A percentile compares a stretch with the other conserved stretches of the same genome.
Conservation (phyloP, 257 asterid species). For the Echites panduratus region DNA sequence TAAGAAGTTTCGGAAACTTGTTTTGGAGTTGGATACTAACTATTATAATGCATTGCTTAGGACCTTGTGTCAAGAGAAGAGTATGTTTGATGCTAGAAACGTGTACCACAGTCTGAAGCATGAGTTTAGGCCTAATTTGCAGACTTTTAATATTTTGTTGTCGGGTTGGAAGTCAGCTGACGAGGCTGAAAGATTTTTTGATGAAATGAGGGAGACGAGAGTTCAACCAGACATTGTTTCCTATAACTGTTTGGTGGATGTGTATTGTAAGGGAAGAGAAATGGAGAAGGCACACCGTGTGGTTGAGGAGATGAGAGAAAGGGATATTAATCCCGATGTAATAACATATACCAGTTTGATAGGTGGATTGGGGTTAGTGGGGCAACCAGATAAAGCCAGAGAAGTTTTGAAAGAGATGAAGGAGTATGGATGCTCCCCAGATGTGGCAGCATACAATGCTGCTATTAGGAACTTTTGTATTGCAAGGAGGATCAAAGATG, state of each 20-base stretch:
- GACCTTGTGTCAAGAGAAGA: slow-evolving; percentile 84
- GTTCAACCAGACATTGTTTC: slow-evolving; percentile 78
- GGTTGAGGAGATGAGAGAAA: slow-evolving; percentile 58
- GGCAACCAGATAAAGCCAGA: slow-evolving; percentile 93
- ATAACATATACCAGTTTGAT: slow-evolving; percentile 75
- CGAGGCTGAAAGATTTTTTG: slow-evolving; percentile 69
- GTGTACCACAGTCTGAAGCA: slow-evolving; percentile 63
- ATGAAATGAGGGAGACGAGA: slow-evolving; percentile 65
- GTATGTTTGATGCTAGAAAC: slow-evolving; percentile 84
- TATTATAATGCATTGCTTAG: slow-evolving; percentile 74
- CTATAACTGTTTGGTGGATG: slow-evolving; percentile 83
- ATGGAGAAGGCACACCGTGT: slow-evolving; percentile 54
- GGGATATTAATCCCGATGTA: slow-evolving; percentile 70
- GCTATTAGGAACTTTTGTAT: slow-evolving; percentile 80
- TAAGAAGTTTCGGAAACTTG: slow-evolving; percentile 52
- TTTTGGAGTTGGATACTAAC: slow-evolving; percentile 47
- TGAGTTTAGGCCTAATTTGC: slow-evolving; percentile 69
- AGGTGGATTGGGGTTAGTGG: slow-evolving; percentile 81
- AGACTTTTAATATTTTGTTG: slow-evolving; percentile 70
- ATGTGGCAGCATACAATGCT: slow-evolving; percentile 88
- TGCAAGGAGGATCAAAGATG: slow-evolving; percentile 69
- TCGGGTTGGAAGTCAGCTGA: slow-evolving; percentile 80
- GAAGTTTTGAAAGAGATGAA: slow-evolving; percentile 80
- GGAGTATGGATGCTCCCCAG: slow-evolving; percentile 82
- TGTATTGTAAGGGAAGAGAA: slow-evolving; percentile 75